Evolutionary conservation across 805 yeast species (phyloP), one percentile per base, ranked within the genome.

Genomic region (Zygoascus bituminiphila): DNA sequence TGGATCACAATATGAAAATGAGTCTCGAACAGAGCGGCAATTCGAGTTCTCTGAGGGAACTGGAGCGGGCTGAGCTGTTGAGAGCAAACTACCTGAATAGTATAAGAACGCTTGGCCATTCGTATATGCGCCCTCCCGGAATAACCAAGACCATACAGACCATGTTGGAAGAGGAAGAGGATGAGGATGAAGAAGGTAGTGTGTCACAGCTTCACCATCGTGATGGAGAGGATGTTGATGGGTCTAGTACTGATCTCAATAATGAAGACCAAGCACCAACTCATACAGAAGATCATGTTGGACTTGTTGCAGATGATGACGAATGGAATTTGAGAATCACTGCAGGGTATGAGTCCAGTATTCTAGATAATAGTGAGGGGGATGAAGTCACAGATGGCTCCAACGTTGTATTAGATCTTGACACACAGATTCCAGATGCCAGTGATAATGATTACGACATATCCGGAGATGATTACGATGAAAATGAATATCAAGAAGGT

Each of bases 101-200:
- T 15, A 65, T 78, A 25, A 65, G 74, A 6, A 67, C 67, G 4
- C 56, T 73, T 20, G 87, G 86, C 0, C 71, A 67, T 61, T 55
- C 68, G 12, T 69, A 67, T 47, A 58, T 83, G 48, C 68, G 68
- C 40, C 88, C 88, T 0, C 71, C 82, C 9, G 88, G 88, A 0
- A 57, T 79, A 8, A 68, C 70, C 2, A 77, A 73, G 59, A 82
- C 85, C 0, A 69, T 79, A 54, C 64, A 62, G 24, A 58, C 60
- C 20, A 38, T 59, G 35, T 52, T 60, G 31, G 69, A 65, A 46
- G 62, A 59, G 17, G 56, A 49, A n/a, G 52, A 45, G 44, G 55
- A 45, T 29, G 55, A 38, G 20, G 57, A 44, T 2, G 59, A 45
- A 19, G 42, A 41, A 26, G 52, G 46, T 5, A 39, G 50, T 10